Conservation (phyloP, 2,329 filamentous ascomycete genomes). For the Scolecobasidium constrictum region DNA sequence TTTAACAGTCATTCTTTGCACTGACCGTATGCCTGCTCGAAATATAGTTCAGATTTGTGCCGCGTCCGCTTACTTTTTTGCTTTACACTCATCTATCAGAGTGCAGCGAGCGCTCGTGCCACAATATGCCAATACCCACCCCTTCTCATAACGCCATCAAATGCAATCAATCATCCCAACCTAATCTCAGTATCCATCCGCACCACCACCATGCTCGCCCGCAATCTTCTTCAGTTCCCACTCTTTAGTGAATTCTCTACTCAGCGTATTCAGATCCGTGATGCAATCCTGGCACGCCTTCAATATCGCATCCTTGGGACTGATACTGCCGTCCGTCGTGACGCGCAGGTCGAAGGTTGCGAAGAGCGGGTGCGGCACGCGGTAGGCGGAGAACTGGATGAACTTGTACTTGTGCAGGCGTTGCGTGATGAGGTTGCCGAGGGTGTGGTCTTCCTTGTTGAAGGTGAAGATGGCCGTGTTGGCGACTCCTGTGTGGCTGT, state of each 20-base stretch:
- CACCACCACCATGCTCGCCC: background rate
- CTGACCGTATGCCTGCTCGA: too few species aligned
- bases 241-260: slow-evolving; percentile 85
- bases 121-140: too few species aligned
- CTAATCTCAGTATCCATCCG: background rate
- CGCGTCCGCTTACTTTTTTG: too few species aligned
- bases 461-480: slow-evolving; percentile 93
- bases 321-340: slow-evolving; percentile 80
- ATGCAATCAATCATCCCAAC: background rate
- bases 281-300: slow-evolving; percentile 75
- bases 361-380: slow-evolving; percentile 42
- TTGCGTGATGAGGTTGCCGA: slow-evolving; percentile 79
- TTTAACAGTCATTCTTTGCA: too few species aligned
- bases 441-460: slow-evolving; percentile 93
- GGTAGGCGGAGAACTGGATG: slow-evolving; percentile 87
- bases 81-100: too few species aligned
- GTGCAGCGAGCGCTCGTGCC: too few species aligned
- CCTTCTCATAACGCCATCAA: too few species aligned
- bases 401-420: slow-evolving; percentile 76
- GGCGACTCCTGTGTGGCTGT: slow-evolving; percentile 56
- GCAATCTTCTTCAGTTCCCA: slow-evolving; percentile 81
- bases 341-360: slow-evolving; percentile 60
- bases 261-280: slow-evolving; percentile 65
- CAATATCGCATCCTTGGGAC: slow-evolving; percentile 80
- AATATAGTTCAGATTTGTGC: too few species aligned